phyloP scores from a whole-genome alignment of 2,329 filamentous ascomycete genomes.

The Colletotrichum sp. region DNA sequence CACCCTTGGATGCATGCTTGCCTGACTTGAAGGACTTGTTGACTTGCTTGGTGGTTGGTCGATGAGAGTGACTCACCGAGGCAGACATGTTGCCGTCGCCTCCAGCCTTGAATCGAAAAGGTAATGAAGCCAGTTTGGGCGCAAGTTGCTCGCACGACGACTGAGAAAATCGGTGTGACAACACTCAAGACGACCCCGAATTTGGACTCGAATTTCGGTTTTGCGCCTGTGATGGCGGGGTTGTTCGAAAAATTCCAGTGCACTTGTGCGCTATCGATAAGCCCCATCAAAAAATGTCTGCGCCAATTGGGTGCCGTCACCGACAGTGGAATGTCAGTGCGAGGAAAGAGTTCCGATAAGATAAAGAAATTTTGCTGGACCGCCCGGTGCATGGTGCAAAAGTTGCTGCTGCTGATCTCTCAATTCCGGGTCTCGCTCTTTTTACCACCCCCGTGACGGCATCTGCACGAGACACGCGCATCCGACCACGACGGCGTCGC shows the following conservation, averaged over 20 bases:
- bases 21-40: slow-evolving; percentile 90
- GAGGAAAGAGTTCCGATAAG: slow-evolving; percentile 4
- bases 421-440: not conserved
- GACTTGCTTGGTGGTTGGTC: slow-evolving; percentile 86
- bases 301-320: slow-evolving; percentile 27
- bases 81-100: slow-evolving; percentile 77
- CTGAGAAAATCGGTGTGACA: not conserved
- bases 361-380: slow-evolving; percentile 12
- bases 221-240: slow-evolving; percentile 11
- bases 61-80: slow-evolving; percentile 80
- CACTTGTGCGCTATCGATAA: slow-evolving; percentile 43
- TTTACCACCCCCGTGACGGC: not conserved
- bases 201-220: slow-evolving; percentile 1
- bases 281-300: not conserved
- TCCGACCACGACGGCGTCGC: not conserved
- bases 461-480: not conserved
- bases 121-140: slow-evolving; percentile 70
- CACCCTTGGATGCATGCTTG: slow-evolving; percentile 85
- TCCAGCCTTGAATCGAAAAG: slow-evolving; percentile 88
- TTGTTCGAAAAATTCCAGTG: not conserved
- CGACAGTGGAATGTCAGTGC: slow-evolving; percentile 28
- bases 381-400: not conserved
- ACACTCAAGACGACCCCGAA: not conserved
- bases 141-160: slow-evolving; percentile 1
- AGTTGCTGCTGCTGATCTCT: not conserved